Evolutionary conservation across 208 protist species (phyloP).

Genomic region (Paratrypanosoma confusum): DNA sequence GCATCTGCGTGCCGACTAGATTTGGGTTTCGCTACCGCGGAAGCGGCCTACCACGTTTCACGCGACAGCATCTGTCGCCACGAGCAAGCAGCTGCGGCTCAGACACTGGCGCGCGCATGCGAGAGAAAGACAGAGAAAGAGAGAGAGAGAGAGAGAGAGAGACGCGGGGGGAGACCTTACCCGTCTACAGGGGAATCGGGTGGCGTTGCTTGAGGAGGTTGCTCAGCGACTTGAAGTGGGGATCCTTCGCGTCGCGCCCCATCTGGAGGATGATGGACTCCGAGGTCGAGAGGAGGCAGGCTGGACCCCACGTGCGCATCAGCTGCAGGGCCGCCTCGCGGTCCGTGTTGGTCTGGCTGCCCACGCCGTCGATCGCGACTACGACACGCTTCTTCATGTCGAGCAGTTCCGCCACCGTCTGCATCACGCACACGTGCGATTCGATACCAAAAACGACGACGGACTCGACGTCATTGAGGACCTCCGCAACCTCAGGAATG

Average conservation of each 20-base stretch:
- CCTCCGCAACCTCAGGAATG: conserved; percentile 34
- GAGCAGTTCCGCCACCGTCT: conserved; percentile 60
- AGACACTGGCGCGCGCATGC: too few relatives aligned
- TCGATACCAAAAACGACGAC: conserved; percentile 79
- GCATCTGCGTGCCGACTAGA: too few relatives aligned
- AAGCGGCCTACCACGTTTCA: too few relatives aligned
- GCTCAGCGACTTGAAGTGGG: conserved; percentile 57
- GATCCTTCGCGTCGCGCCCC: conserved; percentile 43
- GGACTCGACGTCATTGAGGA: conserved; percentile 32
- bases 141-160: too few relatives aligned
- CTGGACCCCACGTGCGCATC: conserved; percentile 48
- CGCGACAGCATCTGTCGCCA: too few relatives aligned
- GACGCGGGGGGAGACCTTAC: too few relatives aligned
- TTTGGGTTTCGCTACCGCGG: too few relatives aligned
- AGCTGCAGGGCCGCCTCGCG: conserved; percentile 37
- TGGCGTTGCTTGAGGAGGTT: conserved; percentile 32
- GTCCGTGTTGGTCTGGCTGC: conserved; percentile 60
- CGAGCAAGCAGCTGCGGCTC: too few relatives aligned
- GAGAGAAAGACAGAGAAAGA: too few relatives aligned
- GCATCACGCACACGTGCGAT: conserved; percentile 66
- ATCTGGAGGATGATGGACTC: conserved; percentile 67
- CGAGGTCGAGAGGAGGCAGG: conserved; percentile 48
- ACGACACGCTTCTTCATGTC: conserved; percentile 59
- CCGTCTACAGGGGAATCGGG: conserved; percentile 11
- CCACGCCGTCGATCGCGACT: conserved; percentile 53